Evolutionary conservation across 1,139 yeast genomes (phyloP).

Genomic region (Schwanniomyces etchellsii): DNA sequence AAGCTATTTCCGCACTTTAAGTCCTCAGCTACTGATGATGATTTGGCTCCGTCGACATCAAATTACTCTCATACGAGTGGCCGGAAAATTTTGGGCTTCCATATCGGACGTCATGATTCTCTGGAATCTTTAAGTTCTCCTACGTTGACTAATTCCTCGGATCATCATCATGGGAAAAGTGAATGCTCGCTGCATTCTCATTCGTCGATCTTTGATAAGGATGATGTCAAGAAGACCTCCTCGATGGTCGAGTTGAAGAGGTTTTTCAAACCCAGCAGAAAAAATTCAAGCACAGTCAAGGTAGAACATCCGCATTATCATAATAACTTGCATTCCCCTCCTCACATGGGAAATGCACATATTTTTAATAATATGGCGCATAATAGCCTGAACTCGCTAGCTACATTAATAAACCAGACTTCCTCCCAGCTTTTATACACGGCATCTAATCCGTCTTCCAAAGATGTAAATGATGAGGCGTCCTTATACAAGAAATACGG

Average conservation of each 20-base stretch:
- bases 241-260: conserved; percentile 40
- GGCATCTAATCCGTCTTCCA: conserved; percentile 23
- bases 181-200: conserved; percentile 6
- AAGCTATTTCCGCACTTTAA: conserved; percentile 34
- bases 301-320: conserved; percentile 17
- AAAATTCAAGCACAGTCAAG: conserved; percentile 19
- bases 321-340: conserved; percentile 29
- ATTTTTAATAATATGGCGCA: conserved; percentile 5
- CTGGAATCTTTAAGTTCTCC: conserved; percentile 31
- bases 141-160: conserved; percentile 24
- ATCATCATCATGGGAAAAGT: conserved; percentile 7
- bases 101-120: conserved; percentile 36
- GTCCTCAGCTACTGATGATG: conserved; percentile 21
- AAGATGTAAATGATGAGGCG: conserved; percentile 47
- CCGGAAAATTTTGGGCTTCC: conserved; percentile 31
- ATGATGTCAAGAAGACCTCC: conserved; percentile 26
- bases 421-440: conserved; percentile 37
- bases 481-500: conserved; percentile 83
- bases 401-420: conserved; percentile 41
- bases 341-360: conserved; percentile 11
- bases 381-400: conserved; percentile 37
- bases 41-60: conserved; percentile 29
- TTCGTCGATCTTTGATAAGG: conserved; percentile 8
- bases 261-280: conserved; percentile 37
- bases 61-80: conserved; percentile 22